Conservation (phyloP, 768 basidiomycete genomes). For the Cystofilobasidium capitatum region DNA sequence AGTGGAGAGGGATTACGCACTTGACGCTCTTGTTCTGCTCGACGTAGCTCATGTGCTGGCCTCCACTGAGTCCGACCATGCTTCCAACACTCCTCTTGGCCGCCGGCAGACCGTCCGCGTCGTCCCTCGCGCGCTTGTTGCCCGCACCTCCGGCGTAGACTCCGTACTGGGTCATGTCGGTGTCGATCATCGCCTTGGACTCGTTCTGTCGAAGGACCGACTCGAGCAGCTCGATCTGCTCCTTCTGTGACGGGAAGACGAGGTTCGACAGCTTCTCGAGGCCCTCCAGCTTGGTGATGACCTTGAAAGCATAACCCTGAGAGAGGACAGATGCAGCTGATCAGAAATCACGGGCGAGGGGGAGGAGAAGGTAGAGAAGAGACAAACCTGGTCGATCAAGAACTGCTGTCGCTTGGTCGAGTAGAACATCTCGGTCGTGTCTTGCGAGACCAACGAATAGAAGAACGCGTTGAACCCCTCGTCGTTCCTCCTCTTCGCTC, state of each 20-base stretch:
- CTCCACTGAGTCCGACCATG: slow-evolving; percentile 38
- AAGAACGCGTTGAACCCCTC: slow-evolving; percentile 99
- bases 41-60: slow-evolving; percentile 40
- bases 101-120: slow-evolving; percentile 26
- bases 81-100: slow-evolving; percentile 37
- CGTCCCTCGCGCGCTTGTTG: slow-evolving; percentile 19
- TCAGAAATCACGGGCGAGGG: background rate
- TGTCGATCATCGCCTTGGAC: slow-evolving; percentile 75
- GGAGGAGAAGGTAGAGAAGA: background rate
- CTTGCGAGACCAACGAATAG: slow-evolving; percentile 96
- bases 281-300: slow-evolving; percentile 94
- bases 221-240: slow-evolving; percentile 93
- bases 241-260: slow-evolving; percentile 80
- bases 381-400: slow-evolving; percentile 70
- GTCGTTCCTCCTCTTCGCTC: slow-evolving; percentile 94
- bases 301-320: slow-evolving; percentile 91
- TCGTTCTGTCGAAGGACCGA: slow-evolving; percentile 86
- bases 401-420: slow-evolving; percentile 98
- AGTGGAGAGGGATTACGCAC: slow-evolving; percentile 31
- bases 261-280: slow-evolving; percentile 73
- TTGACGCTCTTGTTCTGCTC: slow-evolving; percentile 40
- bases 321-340: background rate
- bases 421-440: slow-evolving; percentile 99
- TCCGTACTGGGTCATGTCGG: slow-evolving; percentile 58
- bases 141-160: slow-evolving; percentile 46